phyloP scores from a whole-genome alignment of 2,329 filamentous ascomycete species.

The Neonectria sp. region DNA sequence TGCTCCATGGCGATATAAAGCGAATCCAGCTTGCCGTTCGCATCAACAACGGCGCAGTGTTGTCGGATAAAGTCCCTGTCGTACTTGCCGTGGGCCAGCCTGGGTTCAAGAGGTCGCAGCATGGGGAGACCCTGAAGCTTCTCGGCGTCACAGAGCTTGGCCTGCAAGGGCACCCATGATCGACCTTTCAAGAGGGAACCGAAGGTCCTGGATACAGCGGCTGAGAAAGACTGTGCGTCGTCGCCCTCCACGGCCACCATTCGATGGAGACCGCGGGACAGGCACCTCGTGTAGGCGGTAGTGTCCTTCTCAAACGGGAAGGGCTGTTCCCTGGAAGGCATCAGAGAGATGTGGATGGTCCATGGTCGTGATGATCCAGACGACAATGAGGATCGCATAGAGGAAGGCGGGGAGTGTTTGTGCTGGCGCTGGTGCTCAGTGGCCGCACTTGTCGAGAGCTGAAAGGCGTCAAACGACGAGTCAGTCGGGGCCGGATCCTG shows the following conservation, averaged over 20 bases:
- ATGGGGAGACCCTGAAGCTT: slow-evolving; percentile 70
- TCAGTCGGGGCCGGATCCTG: slow-evolving; percentile 36
- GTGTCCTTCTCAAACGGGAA: slow-evolving; percentile 76
- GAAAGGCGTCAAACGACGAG: slow-evolving; percentile 26
- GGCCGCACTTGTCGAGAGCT: slow-evolving; percentile 36
- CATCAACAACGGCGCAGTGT: slow-evolving; percentile 70
- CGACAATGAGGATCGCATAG: slow-evolving; percentile 24
- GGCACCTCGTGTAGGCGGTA: slow-evolving; percentile 72
- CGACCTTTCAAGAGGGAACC: slow-evolving; percentile 64
- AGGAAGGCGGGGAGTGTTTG: slow-evolving; percentile 16
- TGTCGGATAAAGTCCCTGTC: slow-evolving; percentile 66
- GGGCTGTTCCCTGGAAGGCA: slow-evolving; percentile 67
- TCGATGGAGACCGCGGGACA: slow-evolving; percentile 72
- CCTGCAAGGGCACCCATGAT: slow-evolving; percentile 72
- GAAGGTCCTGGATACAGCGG: slow-evolving; percentile 66
- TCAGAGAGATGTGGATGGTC: slow-evolving; percentile 73
- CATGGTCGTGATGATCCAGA: slow-evolving; percentile 57
- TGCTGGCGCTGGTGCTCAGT: slow-evolving; percentile 22
- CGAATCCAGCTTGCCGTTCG: slow-evolving; percentile 69
- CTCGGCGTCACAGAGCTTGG: slow-evolving; percentile 70
- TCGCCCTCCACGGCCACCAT: slow-evolving; percentile 68
- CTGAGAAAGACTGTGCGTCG: slow-evolving; percentile 64
- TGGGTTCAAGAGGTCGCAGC: slow-evolving; percentile 67
- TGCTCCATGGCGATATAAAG: slow-evolving; percentile 72
- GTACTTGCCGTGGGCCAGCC: slow-evolving; percentile 60